Base-by-base conservation (phyloP, 1,284 basidiomycete species). In the Amylostereum areolatum region DNA sequence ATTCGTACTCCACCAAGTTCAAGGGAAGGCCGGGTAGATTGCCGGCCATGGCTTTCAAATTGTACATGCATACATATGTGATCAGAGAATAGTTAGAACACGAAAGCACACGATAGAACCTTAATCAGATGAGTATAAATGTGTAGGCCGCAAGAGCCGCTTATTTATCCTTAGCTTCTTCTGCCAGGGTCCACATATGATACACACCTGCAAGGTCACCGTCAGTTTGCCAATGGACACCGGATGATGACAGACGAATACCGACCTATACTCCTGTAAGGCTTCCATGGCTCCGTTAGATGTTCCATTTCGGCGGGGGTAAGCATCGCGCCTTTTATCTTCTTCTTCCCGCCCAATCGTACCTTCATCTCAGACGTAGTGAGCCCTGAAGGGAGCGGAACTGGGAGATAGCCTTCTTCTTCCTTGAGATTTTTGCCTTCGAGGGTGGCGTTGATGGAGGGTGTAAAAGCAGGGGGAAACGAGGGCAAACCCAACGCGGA, bases 221-320 rank as follows among this genome's bases (percentile, higher is more conserved):
- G 49, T 43, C 18, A 24, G 27, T 8, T 34, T 27, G 10, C 31
- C 32, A 10, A 25, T 33, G 39, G 12, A 45, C 18, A 29, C n/a
- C 18, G n/a, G 18, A 44, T 11, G 11, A 7, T 28, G 18, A 11
- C 5, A 11, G n/a, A 39, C 7, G 10, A n/a, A 39, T 28, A 66
- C 75, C 46, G 57, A 85, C 86, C 89, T 32, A 92, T 55, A 57
- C 84, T 88, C 52, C 89, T 72, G 62, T 89, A 95, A 2, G 92
- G 92, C 58, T 72, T 76, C 91, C 91, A 94, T 12, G 68, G 61
- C 43, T 80, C 77, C 2, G 90, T 90, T 48, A 95, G 67, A 28
- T 75, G 78, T 55, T 86, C 81, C 90, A 94, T 93, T 68, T 95
- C 90, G 32, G 74, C 69, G 3, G 90, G 89, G 0, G 87, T 86